Conservation (phyloP, 495 filamentous ascomycete genomes). For the Cercophora scortea region DNA sequence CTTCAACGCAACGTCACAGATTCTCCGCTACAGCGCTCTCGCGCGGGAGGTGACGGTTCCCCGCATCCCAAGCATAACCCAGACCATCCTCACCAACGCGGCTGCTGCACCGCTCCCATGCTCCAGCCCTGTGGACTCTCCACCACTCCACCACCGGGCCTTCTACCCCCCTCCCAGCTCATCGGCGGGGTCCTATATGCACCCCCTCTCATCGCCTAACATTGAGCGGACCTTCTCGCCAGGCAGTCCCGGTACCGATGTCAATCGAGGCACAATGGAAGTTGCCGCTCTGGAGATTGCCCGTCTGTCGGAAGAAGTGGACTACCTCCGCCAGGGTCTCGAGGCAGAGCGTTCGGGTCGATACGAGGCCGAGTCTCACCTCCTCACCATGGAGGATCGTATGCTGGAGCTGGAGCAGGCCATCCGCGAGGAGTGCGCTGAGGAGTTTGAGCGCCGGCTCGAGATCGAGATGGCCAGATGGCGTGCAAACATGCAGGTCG, state of each 20-base stretch:
- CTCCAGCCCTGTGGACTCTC: constrained; percentile 28
- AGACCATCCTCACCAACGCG: constrained; percentile 26
- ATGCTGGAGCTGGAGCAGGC: constrained; percentile 69
- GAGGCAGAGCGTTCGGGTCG: constrained; percentile 45
- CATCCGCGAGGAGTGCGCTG: constrained; percentile 82
- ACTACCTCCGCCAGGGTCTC: constrained; percentile 60
- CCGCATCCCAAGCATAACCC: constrained; percentile 66
- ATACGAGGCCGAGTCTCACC: constrained; percentile 51
- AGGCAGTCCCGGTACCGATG: constrained; percentile 42
- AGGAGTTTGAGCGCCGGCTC: constrained; percentile 74
- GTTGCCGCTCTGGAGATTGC: constrained; percentile 66
- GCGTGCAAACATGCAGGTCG: constrained; percentile 63
- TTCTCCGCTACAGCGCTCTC: constrained; percentile 88
- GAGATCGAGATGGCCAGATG: constrained; percentile 67
- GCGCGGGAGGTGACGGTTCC: constrained; percentile 91
- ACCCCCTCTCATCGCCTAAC: constrained; percentile 12
- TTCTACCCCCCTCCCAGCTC: constrained; percentile 33
- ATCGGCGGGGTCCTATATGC: constrained; percentile 21
- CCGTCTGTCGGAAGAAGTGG: constrained; percentile 65
- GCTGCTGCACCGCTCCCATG: constrained; percentile 15
- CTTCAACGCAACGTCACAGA: constrained; percentile 94
- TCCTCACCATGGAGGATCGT: constrained; percentile 56
- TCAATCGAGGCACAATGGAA: constrained; percentile 62
- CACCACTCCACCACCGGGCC: constrained; percentile 19
- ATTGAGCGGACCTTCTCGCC: constrained; percentile 22